Evolutionary conservation across 345 rosid genomes (phyloP), one percentile per base, ranked within the genome.

Genomic region (Citrus sinensis): DNA sequence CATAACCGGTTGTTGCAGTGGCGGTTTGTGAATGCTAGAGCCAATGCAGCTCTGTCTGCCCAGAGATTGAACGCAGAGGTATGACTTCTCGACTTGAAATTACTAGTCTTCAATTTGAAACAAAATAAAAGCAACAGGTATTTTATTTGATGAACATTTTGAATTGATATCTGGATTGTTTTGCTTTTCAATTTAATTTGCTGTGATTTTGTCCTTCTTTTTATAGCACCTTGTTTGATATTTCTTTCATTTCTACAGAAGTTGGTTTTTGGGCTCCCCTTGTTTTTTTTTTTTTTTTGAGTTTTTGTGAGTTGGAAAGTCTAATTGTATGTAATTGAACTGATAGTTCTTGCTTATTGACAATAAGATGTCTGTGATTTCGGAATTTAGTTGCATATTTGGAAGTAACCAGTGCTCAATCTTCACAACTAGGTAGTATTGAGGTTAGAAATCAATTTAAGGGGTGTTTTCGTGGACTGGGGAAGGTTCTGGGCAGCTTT

Each of bases 21-120:
- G 97, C 90, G 94, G 65, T 91, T 91, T 83, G 87, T 85, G 54
- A 94, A 91, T 86, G 99, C 98, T 68, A 87, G 95, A 81, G 90
- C 90, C 67, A 93, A 89, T 80, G 80, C 83, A 68, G 81, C 92
- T 72, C 42, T 89, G 55, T 85, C 88, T 42, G 80, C 83, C 40
- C 98, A 91, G 79, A 89, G 79, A 70, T 80, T 84, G 75, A 87
- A 82, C 78, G 90, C 90, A 14, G 97, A 96, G 98, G 99, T 96
- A 86, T 79, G 86, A 16, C 67, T 79, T 61, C 29, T 49, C 70
- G 7, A 64, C 65, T 75, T 37, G 7, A 10, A 51, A 29, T 64
- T 58, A 49, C 27, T 25, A 54, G 65, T 7, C 76, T 59, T 55
- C 4, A 51, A 6, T 49, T 59, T 40, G 59, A 24, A 74, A 51